A percentile compares a stretch with the other conserved stretches of the same genome.
These are phyloP conservation scores for Globisporangium acanthophoron DNA, from an alignment of 352 stramenopile genomes.

Conservation along the genomic window DNA sequence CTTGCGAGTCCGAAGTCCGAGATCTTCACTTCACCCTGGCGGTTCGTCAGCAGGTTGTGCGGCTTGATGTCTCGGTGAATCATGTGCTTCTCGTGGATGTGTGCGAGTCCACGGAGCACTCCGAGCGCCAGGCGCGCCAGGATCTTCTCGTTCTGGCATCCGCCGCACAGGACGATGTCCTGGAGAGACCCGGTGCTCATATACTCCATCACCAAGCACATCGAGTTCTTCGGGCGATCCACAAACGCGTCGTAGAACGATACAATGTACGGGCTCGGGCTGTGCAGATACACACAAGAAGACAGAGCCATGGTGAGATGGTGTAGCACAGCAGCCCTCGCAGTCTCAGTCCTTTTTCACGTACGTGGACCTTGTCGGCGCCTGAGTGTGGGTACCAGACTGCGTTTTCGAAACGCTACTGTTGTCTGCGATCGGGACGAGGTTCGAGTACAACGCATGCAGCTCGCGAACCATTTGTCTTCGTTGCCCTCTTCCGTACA, in stretches of 20 bases:
- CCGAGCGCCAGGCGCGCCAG: conserved; percentile 63
- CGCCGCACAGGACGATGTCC: conserved; percentile 81
- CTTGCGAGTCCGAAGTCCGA: conserved; percentile 84
- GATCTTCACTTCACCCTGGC: conserved; percentile 83
- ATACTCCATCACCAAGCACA: conserved; percentile 92
- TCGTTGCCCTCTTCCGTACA: conserved; percentile 79
- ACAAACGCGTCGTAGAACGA: conserved; percentile 92
- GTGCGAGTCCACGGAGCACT: conserved; percentile 72
- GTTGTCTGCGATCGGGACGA: conserved; percentile 66
- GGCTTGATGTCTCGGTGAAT: conserved; percentile 92
- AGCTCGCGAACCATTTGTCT: conserved; percentile 89
- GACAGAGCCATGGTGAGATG: not conserved
- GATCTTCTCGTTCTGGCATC: conserved; percentile 81
- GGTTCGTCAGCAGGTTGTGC: conserved; percentile 87
- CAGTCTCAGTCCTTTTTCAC: not conserved
- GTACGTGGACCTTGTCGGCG: conserved; percentile 25
- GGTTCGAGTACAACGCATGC: conserved; percentile 85
- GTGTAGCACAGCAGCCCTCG: too few relatives aligned
- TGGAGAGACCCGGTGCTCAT: conserved; percentile 90
- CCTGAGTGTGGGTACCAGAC: conserved; percentile 8
- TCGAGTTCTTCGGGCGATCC: conserved; percentile 82
- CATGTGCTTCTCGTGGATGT: conserved; percentile 87
- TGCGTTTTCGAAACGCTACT: conserved; percentile 17
- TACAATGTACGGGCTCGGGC: conserved; percentile 85
- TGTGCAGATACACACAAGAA: conserved; percentile 13